Conservation (phyloP, 306 rosid genomes). For the Lathyrus tuberosus region DNA sequence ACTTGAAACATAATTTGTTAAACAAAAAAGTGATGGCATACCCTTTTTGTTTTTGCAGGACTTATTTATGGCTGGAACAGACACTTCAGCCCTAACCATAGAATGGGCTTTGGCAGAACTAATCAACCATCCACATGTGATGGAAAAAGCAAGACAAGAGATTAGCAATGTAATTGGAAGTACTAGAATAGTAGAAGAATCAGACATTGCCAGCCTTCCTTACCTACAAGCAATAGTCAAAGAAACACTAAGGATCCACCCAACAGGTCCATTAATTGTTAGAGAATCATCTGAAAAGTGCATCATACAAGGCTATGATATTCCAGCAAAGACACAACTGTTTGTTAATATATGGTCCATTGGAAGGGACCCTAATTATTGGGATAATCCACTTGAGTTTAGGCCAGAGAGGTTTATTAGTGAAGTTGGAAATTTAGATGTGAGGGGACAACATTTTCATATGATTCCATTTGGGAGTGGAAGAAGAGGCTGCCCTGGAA, state of each 20-base stretch:
- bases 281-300: slow-evolving; percentile 62
- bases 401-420: slow-evolving; percentile 66
- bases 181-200: slow-evolving; percentile 59
- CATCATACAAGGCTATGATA: slow-evolving; percentile 59
- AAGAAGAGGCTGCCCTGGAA: slow-evolving; percentile 86
- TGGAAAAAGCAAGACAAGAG: slow-evolving; percentile 72
- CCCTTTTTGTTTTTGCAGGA: slow-evolving; percentile 43
- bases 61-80: slow-evolving; percentile 66
- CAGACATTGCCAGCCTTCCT: slow-evolving; percentile 65
- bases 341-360: slow-evolving; percentile 79
- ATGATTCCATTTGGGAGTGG: slow-evolving; percentile 85
- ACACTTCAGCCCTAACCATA: slow-evolving; percentile 54
- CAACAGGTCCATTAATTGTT: slow-evolving; percentile 67
- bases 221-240: slow-evolving; percentile 77
- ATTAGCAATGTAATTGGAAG: slow-evolving; percentile 58
- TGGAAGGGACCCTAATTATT: slow-evolving; percentile 71
- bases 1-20: neutral
- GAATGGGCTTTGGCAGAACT: slow-evolving; percentile 73
- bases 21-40: neutral
- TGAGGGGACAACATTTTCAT: slow-evolving; percentile 77
- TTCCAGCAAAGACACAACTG: slow-evolving; percentile 66
- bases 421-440: slow-evolving; percentile 53
- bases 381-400: slow-evolving; percentile 77
- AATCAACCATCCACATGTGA: slow-evolving; percentile 64
- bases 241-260: slow-evolving; percentile 86